phyloP scores from a whole-genome alignment of 495 filamentous ascomycete species.

The Niebla homalea region DNA sequence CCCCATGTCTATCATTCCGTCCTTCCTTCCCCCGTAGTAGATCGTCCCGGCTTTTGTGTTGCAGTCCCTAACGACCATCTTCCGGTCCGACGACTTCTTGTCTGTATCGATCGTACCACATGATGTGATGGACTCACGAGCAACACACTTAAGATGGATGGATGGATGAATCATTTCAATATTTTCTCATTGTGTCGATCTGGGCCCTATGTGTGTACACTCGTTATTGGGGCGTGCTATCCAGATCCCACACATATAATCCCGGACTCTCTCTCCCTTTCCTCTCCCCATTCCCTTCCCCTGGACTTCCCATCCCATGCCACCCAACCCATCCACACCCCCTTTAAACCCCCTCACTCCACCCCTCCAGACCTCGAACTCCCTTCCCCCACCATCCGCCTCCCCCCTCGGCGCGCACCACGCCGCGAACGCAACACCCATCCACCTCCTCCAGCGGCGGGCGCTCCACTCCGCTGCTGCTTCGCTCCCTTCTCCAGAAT shows the following conservation, averaged over 20 bases:
- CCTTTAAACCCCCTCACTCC: conserved; percentile 21
- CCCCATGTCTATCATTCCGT: too few species aligned
- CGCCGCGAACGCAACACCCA: conserved; percentile 71
- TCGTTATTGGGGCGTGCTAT: too few species aligned
- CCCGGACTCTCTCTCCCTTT: not conserved
- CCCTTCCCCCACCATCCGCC: conserved; percentile 15
- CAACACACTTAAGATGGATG: too few species aligned
- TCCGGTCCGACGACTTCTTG: too few species aligned
- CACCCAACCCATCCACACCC: not conserved
- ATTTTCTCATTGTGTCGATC: too few species aligned
- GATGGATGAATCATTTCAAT: too few species aligned
- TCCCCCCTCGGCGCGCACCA: conserved; percentile 36
- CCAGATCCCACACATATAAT: not conserved
- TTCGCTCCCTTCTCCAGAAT: conserved; percentile 5
- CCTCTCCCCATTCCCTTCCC: not conserved
- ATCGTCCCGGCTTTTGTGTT: too few species aligned
- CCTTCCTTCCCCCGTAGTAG: too few species aligned
- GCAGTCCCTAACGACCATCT: too few species aligned
- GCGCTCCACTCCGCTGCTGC: conserved; percentile 10
- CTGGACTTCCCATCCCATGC: not conserved
- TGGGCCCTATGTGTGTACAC: too few species aligned
- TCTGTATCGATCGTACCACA: too few species aligned
- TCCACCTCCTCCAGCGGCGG: conserved; percentile 34
- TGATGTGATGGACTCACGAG: too few species aligned
- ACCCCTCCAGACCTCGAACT: conserved; percentile 40